Evolutionary conservation across 2,329 filamentous ascomycete species (phyloP).

Genomic region (Emmonsia crescens): DNA sequence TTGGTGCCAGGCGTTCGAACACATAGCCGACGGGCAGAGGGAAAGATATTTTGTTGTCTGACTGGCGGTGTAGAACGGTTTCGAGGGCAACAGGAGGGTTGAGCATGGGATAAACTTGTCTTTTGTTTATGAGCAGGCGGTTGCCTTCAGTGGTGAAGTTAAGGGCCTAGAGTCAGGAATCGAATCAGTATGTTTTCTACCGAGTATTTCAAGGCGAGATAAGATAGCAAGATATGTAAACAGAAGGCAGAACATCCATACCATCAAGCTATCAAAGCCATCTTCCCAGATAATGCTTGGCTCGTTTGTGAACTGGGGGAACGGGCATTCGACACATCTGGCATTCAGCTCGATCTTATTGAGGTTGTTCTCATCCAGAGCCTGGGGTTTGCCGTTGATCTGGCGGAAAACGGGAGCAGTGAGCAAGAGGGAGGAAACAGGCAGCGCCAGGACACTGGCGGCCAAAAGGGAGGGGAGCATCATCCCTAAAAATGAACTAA

Average conservation of each 20-base stretch:
- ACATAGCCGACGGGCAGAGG: slow-evolving; percentile 34
- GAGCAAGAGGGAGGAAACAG: slow-evolving; percentile 28
- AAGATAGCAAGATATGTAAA: not conserved
- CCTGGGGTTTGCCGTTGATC: slow-evolving; percentile 1
- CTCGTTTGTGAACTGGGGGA: slow-evolving; percentile 22
- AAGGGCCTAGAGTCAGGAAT: slow-evolving; percentile 19
- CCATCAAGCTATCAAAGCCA: slow-evolving; percentile 26
- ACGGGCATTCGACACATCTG: slow-evolving; percentile 29
- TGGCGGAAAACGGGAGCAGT: slow-evolving; percentile 11
- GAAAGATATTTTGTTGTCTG: slow-evolving; percentile 27
- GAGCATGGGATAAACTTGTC: slow-evolving; percentile 30
- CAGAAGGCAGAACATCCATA: slow-evolving; percentile 17
- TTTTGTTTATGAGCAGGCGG: slow-evolving; percentile 27
- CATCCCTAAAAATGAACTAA: slow-evolving; percentile 18
- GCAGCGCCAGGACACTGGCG: slow-evolving; percentile 24
- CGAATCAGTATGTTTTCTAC: not conserved
- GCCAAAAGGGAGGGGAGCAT: slow-evolving; percentile 26
- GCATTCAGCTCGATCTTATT: slow-evolving; percentile 21
- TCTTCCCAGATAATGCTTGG: slow-evolving; percentile 24
- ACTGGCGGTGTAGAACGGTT: slow-evolving; percentile 24
- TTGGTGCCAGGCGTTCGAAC: slow-evolving; percentile 28
- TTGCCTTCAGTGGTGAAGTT: slow-evolving; percentile 28
- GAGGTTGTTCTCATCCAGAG: slow-evolving; percentile 19
- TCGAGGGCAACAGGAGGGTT: slow-evolving; percentile 20
- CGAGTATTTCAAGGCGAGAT: not conserved